Conservation (phyloP, 2,329 filamentous ascomycete species). For the Clathrospora elynae region DNA sequence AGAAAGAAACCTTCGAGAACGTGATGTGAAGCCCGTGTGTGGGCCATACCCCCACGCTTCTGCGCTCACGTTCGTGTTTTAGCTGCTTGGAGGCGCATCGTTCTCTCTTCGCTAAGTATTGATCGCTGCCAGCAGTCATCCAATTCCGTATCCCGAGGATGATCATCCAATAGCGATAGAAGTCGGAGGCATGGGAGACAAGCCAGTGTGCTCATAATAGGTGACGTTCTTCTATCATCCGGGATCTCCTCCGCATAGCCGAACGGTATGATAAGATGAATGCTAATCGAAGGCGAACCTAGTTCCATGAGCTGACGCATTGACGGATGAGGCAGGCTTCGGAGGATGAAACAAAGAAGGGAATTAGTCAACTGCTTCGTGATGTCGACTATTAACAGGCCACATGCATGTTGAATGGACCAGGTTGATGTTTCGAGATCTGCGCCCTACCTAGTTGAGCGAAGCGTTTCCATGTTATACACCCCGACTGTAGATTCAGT, state of each 20-base stretch:
- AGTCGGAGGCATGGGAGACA: not conserved
- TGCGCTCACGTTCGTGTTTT: constrained; percentile 1
- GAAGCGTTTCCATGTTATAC: constrained; percentile 2
- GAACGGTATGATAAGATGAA: constrained; percentile 10
- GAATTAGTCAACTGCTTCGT: not conserved
- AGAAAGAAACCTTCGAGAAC: not conserved
- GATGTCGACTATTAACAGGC: constrained; percentile 4
- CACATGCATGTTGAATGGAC: constrained; percentile 1
- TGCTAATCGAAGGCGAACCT: not conserved
- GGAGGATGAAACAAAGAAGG: not conserved
- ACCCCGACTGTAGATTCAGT: not conserved
- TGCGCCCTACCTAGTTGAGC: constrained; percentile 13
- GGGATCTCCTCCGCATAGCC: constrained; percentile 21
- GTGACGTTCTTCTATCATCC: constrained; percentile 12
- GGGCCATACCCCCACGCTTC: constrained; percentile 13
- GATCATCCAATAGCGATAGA: constrained; percentile 6
- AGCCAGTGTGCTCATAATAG: constrained; percentile 7
- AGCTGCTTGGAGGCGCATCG: not conserved
- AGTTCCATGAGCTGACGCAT: not conserved
- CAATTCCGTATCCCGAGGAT: constrained; percentile 2
- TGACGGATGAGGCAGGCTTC: not conserved
- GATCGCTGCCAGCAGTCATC: constrained; percentile 5
- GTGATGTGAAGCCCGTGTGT: too few relatives aligned
- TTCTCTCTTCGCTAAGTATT: constrained; percentile 1
- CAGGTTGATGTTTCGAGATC: constrained; percentile 16